phyloP scores from a whole-genome alignment of 768 basidiomycete species.

The Mycena capillaripes region DNA sequence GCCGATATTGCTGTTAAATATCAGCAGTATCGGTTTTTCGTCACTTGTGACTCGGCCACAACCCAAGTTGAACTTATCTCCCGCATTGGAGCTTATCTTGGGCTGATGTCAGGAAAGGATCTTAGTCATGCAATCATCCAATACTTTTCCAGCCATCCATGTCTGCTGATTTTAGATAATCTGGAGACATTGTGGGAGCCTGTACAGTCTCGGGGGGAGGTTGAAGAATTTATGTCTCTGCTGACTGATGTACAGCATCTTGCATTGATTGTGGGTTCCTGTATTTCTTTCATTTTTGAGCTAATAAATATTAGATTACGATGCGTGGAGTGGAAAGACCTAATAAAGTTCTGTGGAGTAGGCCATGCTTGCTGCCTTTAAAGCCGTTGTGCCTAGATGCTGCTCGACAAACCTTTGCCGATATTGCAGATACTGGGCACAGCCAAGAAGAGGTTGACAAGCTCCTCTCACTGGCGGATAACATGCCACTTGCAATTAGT shows the following conservation, averaged over 20 bases:
- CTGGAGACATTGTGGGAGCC: background rate
- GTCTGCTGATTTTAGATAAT: background rate
- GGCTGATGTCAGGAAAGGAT: background rate
- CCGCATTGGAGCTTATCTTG: background rate
- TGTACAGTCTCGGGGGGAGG: background rate
- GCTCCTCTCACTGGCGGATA: background rate
- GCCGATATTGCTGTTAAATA: too few species aligned
- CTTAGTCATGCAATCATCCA: background rate
- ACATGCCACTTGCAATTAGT: background rate
- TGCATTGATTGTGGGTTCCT: background rate
- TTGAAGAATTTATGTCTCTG: background rate
- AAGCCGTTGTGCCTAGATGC: background rate
- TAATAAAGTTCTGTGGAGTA: background rate
- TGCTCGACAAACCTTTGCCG: too few species aligned
- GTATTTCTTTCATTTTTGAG: background rate
- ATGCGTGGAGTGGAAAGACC: background rate
- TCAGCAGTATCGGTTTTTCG: too few species aligned
- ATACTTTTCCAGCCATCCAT: background rate
- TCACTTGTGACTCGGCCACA: too few species aligned
- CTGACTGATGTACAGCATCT: background rate
- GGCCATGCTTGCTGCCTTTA: background rate
- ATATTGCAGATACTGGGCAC: too few species aligned
- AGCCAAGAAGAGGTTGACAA: too few species aligned
- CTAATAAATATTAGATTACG: background rate
- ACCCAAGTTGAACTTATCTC: background rate